Percentiles rank a stretch among this genome's conserved stretches.
Evolutionary conservation across 306 rosid species (phyloP).

Genomic region (Lathyrus tuberosus): DNA sequence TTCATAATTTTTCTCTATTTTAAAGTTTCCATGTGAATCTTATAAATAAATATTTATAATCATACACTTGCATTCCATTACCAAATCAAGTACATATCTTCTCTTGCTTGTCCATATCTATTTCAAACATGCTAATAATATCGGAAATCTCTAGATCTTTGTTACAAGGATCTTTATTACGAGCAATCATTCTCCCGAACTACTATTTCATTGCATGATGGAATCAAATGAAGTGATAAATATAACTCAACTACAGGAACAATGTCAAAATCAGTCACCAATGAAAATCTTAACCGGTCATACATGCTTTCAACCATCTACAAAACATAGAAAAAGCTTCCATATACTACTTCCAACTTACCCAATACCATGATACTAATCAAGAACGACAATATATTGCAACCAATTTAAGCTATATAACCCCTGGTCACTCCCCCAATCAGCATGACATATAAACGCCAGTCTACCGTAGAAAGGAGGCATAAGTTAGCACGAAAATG

Average conservation of each 20-base stretch:
- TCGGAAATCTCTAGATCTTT: neutral
- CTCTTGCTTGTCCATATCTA: slow-evolving; percentile 8
- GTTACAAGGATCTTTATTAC: neutral
- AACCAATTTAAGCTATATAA: neutral
- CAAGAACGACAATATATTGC: slow-evolving; percentile 4
- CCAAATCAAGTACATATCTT: too few relatives aligned
- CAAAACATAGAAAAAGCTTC: slow-evolving; percentile 21
- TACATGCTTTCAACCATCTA: slow-evolving; percentile 34
- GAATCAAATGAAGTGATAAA: slow-evolving; percentile 19
- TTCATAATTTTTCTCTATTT: too few relatives aligned
- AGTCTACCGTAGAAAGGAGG: slow-evolving; percentile 8
- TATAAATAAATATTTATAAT: too few relatives aligned
- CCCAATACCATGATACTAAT: slow-evolving; percentile 9
- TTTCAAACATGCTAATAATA: neutral
- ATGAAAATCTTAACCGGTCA: neutral
- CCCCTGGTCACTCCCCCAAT: slow-evolving; percentile 7
- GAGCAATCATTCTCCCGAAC: slow-evolving; percentile 1
- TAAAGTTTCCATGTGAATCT: too few relatives aligned
- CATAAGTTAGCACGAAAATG: slow-evolving; percentile 17
- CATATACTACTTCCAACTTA: neutral
- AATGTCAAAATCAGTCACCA: slow-evolving; percentile 3
- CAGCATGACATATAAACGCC: slow-evolving; percentile 26
- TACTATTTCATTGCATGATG: slow-evolving; percentile 1
- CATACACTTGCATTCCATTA: too few relatives aligned
- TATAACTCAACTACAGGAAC: slow-evolving; percentile 10